Percentiles rank a stretch among this genome's conserved stretches.
These are phyloP conservation scores for Scytalidium sp. DNA, from an alignment of 2,329 filamentous ascomycete species.

Conservation along the genomic window DNA sequence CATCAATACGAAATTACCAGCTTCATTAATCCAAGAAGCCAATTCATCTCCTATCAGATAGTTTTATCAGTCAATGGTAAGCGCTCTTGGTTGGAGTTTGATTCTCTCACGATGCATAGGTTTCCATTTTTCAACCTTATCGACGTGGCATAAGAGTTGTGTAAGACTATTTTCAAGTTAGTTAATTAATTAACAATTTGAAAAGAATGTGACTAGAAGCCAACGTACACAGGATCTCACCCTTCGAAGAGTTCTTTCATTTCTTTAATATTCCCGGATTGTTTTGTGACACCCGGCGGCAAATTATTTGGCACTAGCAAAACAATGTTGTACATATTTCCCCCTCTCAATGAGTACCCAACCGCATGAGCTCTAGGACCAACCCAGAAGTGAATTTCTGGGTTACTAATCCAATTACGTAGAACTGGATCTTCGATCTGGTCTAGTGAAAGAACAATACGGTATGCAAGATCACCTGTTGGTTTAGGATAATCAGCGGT, in stretches of 20 bases:
- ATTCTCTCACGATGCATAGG: too few species aligned
- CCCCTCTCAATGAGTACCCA: constrained; percentile 34
- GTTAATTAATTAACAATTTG: background rate
- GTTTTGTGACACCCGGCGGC: constrained; percentile 28
- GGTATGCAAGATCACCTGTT: constrained; percentile 40
- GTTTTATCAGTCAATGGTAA: too few species aligned
- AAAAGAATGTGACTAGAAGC: background rate
- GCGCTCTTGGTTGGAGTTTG: too few species aligned
- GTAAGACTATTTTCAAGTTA: constrained; percentile 29
- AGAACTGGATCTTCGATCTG: constrained; percentile 35
- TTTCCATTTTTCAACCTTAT: constrained; percentile 57
- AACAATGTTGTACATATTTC: constrained; percentile 40
- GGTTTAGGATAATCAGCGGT: constrained; percentile 39
- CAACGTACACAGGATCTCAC: constrained; percentile 31
- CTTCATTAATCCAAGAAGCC: too few species aligned
- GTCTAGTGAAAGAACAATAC: constrained; percentile 37
- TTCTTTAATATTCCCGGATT: constrained; percentile 34
- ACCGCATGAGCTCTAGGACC: constrained; percentile 42
- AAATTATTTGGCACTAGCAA: constrained; percentile 33
- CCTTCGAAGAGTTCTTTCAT: constrained; percentile 35
- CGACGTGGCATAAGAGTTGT: constrained; percentile 52
- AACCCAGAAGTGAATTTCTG: constrained; percentile 41
- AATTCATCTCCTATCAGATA: too few species aligned
- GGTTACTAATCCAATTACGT: constrained; percentile 29
- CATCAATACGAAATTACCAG: too few species aligned